Percentiles rank a stretch among this genome's conserved stretches.
phyloP scores from a whole-genome alignment of 2,329 filamentous ascomycete genomes.

The Calonectria ilicicola region DNA sequence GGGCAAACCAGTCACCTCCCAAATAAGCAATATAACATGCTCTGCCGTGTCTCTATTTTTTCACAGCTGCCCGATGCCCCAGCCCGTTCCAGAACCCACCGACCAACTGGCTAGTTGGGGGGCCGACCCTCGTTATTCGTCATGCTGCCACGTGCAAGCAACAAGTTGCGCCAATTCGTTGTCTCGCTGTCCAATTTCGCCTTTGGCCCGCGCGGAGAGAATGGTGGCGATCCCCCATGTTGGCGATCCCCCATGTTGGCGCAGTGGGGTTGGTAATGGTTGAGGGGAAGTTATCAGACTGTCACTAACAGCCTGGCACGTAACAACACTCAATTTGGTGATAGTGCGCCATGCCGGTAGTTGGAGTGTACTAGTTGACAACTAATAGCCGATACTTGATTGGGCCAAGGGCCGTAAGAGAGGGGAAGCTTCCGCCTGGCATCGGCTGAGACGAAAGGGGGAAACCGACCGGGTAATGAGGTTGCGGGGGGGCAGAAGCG shows the following conservation, averaged over 20 bases:
- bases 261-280: neutral
- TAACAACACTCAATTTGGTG: slow-evolving; percentile 18
- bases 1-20: neutral
- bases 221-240: slow-evolving; percentile 2
- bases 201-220: neutral
- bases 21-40: neutral
- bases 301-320: slow-evolving; percentile 22
- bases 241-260: neutral
- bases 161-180: slow-evolving; percentile 3
- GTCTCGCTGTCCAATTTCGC: neutral
- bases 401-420: neutral
- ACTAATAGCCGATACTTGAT: neutral
- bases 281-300: neutral
- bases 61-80: neutral
- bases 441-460: neutral
- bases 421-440: neutral
- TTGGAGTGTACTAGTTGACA: neutral
- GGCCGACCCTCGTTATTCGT: neutral
- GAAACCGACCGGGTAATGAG: neutral
- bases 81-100: neutral
- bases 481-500: neutral
- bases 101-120: neutral
- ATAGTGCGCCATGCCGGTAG: slow-evolving; percentile 19
- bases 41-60: neutral
- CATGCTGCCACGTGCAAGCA: slow-evolving; percentile 11